These are phyloP conservation scores for Eragrostis nindensis DNA, from an alignment of 176 grass and related monocot species.

Conservation along the genomic window DNA sequence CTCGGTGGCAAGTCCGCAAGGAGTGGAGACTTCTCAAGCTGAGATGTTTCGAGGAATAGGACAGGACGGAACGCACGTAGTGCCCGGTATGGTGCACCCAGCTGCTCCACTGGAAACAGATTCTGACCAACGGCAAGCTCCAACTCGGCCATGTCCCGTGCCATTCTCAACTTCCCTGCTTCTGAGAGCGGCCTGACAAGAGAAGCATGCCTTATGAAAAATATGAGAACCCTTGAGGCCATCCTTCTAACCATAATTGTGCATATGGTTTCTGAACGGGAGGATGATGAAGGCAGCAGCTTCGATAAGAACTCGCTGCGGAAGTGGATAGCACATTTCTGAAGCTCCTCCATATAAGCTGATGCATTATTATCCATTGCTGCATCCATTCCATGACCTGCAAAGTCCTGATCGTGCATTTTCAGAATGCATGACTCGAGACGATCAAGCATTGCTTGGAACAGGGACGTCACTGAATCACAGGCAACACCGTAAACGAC, in stretches of 20 bases:
- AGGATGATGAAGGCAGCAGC: constrained; percentile 80
- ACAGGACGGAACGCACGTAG: constrained; percentile 86
- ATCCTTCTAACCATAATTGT: constrained; percentile 90
- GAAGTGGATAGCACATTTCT: constrained; percentile 84
- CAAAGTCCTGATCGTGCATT: constrained; percentile 93
- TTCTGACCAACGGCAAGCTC: constrained; percentile 93
- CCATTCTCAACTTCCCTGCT: constrained; percentile 91
- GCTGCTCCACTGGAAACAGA: constrained; percentile 96
- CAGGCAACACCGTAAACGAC: constrained; percentile 82
- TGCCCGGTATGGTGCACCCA: constrained; percentile 84
- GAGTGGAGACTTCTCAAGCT: constrained; percentile 72
- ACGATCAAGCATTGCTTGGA: constrained; percentile 82
- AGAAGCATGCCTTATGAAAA: constrained; percentile 96
- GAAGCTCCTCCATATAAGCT: constrained; percentile 97
- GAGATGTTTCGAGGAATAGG: constrained; percentile 89
- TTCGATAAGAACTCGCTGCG: constrained; percentile 90
- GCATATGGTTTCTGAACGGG: constrained; percentile 89
- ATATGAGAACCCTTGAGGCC: constrained; percentile 91
- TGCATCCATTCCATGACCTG: constrained; percentile 56
- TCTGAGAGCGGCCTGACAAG: constrained; percentile 97
- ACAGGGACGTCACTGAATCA: constrained; percentile 84
- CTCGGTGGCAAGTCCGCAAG: constrained; percentile 78
- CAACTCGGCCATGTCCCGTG: constrained; percentile 97
- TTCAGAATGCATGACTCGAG: constrained; percentile 81
- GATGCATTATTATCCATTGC: constrained; percentile 80